Percentiles rank a stretch among this genome's conserved stretches.
Conservation (phyloP, 345 rosid genomes). For the Hibiscus tridactylites region DNA sequence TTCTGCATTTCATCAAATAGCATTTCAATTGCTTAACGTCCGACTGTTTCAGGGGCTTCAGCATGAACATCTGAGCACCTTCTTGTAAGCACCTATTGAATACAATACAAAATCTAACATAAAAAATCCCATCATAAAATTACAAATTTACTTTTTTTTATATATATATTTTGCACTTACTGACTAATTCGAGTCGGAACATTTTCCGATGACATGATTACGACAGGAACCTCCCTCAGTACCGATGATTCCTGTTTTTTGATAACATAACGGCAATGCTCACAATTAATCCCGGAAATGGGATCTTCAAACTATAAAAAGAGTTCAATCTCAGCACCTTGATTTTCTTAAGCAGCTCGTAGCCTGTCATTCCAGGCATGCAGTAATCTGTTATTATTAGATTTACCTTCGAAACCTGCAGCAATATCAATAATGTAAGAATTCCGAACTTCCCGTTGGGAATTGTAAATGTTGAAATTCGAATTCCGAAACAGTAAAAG, state of each 20-base stretch:
- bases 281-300: not conserved
- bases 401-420: constrained; percentile 52
- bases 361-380: constrained; percentile 95
- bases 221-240: constrained; percentile 74
- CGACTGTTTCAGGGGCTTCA: constrained; percentile 72
- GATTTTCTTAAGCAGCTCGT: constrained; percentile 68
- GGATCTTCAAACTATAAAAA: not conserved
- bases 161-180: constrained; percentile 21
- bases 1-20: constrained; percentile 34
- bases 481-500: not conserved
- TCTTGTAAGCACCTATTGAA: constrained; percentile 56
- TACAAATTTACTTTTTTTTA: not conserved
- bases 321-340: constrained; percentile 32
- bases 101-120: not conserved
- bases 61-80: constrained; percentile 87
- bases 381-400: constrained; percentile 82
- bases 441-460: not conserved
- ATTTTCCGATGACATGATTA: constrained; percentile 79
- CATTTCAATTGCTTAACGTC: constrained; percentile 60
- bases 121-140: not conserved
- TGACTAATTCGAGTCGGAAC: constrained; percentile 59
- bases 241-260: constrained; percentile 53
- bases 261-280: not conserved
- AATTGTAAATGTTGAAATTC: not conserved
- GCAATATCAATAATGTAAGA: too few relatives aligned